phyloP scores from a whole-genome alignment of 768 basidiomycete species.

The Tricholoma terreum region DNA sequence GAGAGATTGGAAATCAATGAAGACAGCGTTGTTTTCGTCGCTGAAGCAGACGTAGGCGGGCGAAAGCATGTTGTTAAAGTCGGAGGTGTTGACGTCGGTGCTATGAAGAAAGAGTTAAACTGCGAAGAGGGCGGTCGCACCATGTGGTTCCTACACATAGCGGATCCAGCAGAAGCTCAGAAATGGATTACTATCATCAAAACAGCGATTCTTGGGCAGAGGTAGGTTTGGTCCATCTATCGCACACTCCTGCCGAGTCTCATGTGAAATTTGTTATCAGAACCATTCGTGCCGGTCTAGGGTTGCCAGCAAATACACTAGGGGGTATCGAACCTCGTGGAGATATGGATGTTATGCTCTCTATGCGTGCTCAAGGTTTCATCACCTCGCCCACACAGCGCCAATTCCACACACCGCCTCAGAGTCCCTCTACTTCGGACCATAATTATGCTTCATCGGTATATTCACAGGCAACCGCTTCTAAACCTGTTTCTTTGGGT shows the following conservation, averaged over 20 bases:
- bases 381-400: conserved; percentile 33
- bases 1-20: conserved; percentile 77
- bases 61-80: conserved; percentile 61
- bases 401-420: conserved; percentile 25
- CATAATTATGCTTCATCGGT: conserved; percentile 46
- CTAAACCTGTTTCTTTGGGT: conserved; percentile 34
- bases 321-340: conserved; percentile 63
- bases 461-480: conserved; percentile 41
- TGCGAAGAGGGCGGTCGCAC: conserved; percentile 49
- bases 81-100: conserved; percentile 58
- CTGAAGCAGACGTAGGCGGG: conserved; percentile 52
- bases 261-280: conserved; percentile 31
- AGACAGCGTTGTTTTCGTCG: conserved; percentile 71
- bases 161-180: conserved; percentile 59
- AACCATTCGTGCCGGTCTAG: conserved; percentile 66
- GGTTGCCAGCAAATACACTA: conserved; percentile 38
- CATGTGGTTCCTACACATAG: conserved; percentile 72
- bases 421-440: conserved; percentile 26
- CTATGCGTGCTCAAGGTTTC: conserved; percentile 70
- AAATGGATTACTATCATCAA: conserved; percentile 78
- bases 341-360: conserved; percentile 82
- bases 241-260: not conserved
- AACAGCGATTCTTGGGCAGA: conserved; percentile 64
- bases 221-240: conserved; percentile 37
- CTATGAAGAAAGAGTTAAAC: conserved; percentile 40